Evolutionary conservation across 345 rosid species (phyloP), one percentile per base, ranked within the genome.

Genomic region (Trapa incisa): DNA sequence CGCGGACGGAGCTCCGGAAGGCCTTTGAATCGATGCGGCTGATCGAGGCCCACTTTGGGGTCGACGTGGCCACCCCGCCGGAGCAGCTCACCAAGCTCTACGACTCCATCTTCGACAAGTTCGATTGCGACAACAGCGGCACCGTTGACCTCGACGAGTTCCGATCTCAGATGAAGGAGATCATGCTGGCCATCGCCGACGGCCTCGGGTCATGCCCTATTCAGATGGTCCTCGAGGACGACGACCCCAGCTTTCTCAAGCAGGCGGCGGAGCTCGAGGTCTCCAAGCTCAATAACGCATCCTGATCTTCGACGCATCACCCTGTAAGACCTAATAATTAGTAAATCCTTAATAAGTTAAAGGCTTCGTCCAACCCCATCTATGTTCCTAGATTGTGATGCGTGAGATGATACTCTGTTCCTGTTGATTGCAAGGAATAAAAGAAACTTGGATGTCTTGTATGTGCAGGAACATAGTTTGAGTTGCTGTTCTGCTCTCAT

Each of bases 131-230:
- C 69, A 43, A 56, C 42, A 68, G 69, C 61, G 76, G 76, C 50
- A 2, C 61, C 38, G 76, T 73, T 53, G 69, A 73, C 65, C 64
- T 35, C 9, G 69, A 54, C 65, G 76, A 73, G 69, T 73, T 68
- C 71, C 39, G 72, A 22, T 41, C 65, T 50, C 72, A 73, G 72
- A 73, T 73, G 76, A 65, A 65, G 63, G 60, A 60, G 72, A 73
- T 73, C 72, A 68, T 73, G 76, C 76, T 73, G 22, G 76, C 76
- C 61, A 73, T 73, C 61, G 76, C 76, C 45, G 76, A 73, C 12
- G 72, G 76, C 35, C 69, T 73, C 8, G 76, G 76, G 8, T 68
- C 72, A 37, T 65, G 61, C 69, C 76, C 72, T 4, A 73, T 73
- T 60, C 72, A 73, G 72, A 73, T 73, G 76, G 72, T 60, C 36